Conservation (phyloP, 768 basidiomycete species). For the Tylopilus intermedius region DNA sequence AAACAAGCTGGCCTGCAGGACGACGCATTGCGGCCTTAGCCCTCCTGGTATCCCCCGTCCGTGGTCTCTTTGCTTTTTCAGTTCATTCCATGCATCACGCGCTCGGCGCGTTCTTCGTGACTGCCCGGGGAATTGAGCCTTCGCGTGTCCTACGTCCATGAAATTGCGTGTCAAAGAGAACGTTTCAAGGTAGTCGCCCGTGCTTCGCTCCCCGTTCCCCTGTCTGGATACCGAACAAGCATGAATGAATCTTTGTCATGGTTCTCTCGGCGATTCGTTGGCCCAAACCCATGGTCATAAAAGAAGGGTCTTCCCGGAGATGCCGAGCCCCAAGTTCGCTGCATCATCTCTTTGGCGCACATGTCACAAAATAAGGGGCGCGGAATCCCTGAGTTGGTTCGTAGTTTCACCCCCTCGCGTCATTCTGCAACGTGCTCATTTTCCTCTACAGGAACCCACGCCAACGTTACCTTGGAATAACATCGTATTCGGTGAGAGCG, state of each 20-base stretch:
- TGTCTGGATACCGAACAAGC: constrained; percentile 9
- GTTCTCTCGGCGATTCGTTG: constrained; percentile 21
- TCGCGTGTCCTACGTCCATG: background rate
- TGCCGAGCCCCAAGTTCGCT: constrained; percentile 9
- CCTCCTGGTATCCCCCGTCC: background rate
- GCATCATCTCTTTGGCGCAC: constrained; percentile 10
- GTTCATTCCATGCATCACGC: constrained; percentile 12
- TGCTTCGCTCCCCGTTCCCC: background rate
- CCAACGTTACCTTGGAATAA: constrained; percentile 16
- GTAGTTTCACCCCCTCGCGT: constrained; percentile 7
- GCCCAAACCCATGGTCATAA: constrained; percentile 13
- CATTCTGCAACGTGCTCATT: constrained; percentile 4
- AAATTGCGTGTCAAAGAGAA: constrained; percentile 1
- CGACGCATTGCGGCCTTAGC: constrained; percentile 16
- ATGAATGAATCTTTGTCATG: background rate
- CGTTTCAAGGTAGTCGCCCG: background rate
- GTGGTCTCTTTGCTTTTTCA: constrained; percentile 9
- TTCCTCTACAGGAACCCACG: constrained; percentile 5
- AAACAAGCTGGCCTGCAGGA: constrained; percentile 18
- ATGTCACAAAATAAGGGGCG: constrained; percentile 21
- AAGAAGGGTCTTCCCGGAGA: constrained; percentile 10
- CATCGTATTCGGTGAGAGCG: constrained; percentile 28
- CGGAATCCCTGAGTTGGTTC: constrained; percentile 9
- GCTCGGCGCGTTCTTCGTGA: constrained; percentile 12
- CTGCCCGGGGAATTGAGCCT: constrained; percentile 11